Percentiles rank a stretch among this genome's conserved stretches.
Conservation (phyloP, 371 early-diverging fungal species). For the Coemansia sp. region DNA sequence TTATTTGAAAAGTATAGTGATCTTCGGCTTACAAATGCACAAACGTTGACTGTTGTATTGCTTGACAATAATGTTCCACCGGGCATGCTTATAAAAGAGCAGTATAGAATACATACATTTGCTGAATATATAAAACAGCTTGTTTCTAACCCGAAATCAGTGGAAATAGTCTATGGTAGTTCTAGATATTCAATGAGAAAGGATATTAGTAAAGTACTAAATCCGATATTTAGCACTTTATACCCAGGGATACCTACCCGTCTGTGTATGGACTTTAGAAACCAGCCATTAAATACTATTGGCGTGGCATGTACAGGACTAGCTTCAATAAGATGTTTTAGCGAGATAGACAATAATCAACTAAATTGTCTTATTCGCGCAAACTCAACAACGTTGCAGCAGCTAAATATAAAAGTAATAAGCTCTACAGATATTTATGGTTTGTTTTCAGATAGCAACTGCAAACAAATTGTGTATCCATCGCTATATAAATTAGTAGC, state of each 20-base stretch:
- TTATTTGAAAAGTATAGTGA: not conserved
- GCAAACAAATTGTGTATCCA: not conserved
- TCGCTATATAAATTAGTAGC: not conserved
- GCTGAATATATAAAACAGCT: not conserved
- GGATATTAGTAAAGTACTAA: not conserved
- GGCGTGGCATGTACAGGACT: not conserved
- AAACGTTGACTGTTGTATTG: not conserved
- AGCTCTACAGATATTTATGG: not conserved
- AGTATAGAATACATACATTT: not conserved
- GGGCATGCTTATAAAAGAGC: not conserved
- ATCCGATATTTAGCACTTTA: conserved; percentile 1
- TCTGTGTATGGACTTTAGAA: not conserved
- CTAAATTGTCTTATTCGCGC: not conserved
- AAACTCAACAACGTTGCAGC: not conserved
- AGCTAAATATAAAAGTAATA: not conserved
- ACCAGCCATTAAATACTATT: not conserved
- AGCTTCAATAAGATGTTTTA: not conserved
- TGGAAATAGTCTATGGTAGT: not conserved
- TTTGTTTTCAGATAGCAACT: not conserved
- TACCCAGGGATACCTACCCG: not conserved
- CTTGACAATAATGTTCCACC: not conserved
- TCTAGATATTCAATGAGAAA: not conserved
- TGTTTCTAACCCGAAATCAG: not conserved
- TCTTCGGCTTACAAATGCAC: not conserved
- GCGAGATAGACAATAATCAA: not conserved